Conservation (phyloP, 129 eudicot species). For the Centaurea solstitialis region DNA sequence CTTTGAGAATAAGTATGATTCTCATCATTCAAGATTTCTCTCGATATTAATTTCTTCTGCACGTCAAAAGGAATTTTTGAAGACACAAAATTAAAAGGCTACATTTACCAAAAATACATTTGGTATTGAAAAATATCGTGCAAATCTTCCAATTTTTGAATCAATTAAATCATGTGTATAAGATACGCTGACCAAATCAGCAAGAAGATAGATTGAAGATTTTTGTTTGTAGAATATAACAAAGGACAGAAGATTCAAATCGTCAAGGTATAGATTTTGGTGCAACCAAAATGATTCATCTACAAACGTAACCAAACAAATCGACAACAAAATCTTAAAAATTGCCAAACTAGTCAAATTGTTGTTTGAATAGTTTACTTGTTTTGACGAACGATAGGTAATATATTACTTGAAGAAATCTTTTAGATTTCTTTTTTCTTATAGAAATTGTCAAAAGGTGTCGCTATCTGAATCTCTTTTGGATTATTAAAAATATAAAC, state of each 20-base stretch:
- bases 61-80: too few relatives aligned
- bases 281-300: not conserved
- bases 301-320: not conserved
- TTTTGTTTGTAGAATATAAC: not conserved
- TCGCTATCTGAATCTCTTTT: not conserved
- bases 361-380: not conserved
- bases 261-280: not conserved
- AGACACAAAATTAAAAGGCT: too few relatives aligned
- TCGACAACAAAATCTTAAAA: not conserved
- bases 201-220: not conserved
- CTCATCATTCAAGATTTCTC: too few relatives aligned
- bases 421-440: too few relatives aligned
- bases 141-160: not conserved
- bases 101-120: not conserved
- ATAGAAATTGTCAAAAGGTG: not conserved
- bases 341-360: not conserved
- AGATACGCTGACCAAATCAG: not conserved
- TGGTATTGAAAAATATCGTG: not conserved
- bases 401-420: not conserved
- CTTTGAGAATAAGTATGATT: too few relatives aligned
- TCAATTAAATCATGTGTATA: not conserved
- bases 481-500: not conserved
- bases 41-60: too few relatives aligned
- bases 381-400: not conserved
- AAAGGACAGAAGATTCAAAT: not conserved